Percentiles rank a stretch among this genome's conserved stretches.
These are phyloP conservation scores for Calonectria pseudoreteaudii DNA, from an alignment of 2,329 filamentous ascomycete species.

Conservation along the genomic window DNA sequence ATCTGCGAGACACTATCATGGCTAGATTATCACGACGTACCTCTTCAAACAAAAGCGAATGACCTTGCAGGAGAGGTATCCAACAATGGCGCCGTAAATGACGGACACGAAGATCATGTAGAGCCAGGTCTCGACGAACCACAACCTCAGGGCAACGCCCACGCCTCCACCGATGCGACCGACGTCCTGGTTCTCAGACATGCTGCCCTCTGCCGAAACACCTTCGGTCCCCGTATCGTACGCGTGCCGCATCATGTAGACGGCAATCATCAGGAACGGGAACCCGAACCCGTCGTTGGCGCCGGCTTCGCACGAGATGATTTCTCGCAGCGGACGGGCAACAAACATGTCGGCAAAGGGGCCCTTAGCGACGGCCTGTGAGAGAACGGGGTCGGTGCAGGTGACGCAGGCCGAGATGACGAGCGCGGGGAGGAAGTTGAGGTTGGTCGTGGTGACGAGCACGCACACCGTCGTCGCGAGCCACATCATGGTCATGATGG, in stretches of 20 bases:
- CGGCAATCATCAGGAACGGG: constrained; percentile 70
- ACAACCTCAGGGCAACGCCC: constrained; percentile 64
- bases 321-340: constrained; percentile 66
- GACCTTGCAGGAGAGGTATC: constrained; percentile 59
- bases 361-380: constrained; percentile 71
- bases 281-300: constrained; percentile 73
- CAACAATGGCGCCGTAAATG: constrained; percentile 64
- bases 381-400: constrained; percentile 72
- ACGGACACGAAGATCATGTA: constrained; percentile 68
- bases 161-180: constrained; percentile 65
- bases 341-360: constrained; percentile 72
- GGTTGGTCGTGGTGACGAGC: constrained; percentile 64
- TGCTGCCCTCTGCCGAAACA: neutral
- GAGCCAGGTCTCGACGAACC: constrained; percentile 70
- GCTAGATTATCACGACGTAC: too few relatives aligned
- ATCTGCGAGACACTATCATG: too few relatives aligned
- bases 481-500: constrained; percentile 74
- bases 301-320: constrained; percentile 72
- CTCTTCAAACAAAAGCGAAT: constrained; percentile 56
- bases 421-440: constrained; percentile 65
- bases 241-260: constrained; percentile 67
- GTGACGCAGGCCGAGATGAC: constrained; percentile 72
- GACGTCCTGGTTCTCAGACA: constrained; percentile 48
- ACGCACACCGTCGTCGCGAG: constrained; percentile 68
- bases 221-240: constrained; percentile 46